phyloP scores from a whole-genome alignment of 176 grass and related monocot species.

The Lolium multiflorum region DNA sequence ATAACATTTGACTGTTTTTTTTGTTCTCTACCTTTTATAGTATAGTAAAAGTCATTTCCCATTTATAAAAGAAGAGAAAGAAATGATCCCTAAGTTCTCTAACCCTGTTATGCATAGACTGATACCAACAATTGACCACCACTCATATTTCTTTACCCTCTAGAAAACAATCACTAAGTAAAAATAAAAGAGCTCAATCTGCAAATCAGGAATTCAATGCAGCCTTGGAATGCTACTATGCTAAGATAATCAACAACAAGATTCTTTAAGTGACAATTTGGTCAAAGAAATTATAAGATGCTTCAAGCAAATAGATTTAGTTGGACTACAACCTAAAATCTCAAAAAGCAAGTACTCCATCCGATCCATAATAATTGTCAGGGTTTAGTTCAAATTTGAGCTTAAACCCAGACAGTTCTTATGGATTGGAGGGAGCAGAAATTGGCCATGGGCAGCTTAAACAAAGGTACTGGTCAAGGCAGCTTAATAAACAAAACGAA shows the following conservation, averaged over 20 bases:
- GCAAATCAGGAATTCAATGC: too few species aligned
- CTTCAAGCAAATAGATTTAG: slow-evolving; percentile 7
- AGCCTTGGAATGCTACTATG: background rate
- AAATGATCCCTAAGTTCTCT: too few species aligned
- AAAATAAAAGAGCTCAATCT: too few species aligned
- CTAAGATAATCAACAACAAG: background rate
- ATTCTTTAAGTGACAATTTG: background rate
- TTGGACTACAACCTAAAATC: background rate
- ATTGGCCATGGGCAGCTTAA: background rate
- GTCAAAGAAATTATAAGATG: background rate
- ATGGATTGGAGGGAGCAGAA: too few species aligned
- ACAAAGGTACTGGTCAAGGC: background rate
- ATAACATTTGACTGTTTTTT: background rate
- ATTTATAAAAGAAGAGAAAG: too few species aligned
- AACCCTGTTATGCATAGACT: too few species aligned
- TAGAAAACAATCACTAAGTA: too few species aligned
- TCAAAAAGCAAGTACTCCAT: background rate
- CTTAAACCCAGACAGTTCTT: too few species aligned
- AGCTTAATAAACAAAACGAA: background rate
- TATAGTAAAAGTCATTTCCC: background rate
- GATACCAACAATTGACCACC: too few species aligned
- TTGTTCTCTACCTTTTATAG: background rate
- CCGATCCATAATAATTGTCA: too few species aligned
- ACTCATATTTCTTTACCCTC: too few species aligned
- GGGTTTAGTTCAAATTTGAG: too few species aligned